These are phyloP conservation scores for Pleurotus ostreatus DNA, from an alignment of 768 basidiomycete genomes.

Conservation along the genomic window DNA sequence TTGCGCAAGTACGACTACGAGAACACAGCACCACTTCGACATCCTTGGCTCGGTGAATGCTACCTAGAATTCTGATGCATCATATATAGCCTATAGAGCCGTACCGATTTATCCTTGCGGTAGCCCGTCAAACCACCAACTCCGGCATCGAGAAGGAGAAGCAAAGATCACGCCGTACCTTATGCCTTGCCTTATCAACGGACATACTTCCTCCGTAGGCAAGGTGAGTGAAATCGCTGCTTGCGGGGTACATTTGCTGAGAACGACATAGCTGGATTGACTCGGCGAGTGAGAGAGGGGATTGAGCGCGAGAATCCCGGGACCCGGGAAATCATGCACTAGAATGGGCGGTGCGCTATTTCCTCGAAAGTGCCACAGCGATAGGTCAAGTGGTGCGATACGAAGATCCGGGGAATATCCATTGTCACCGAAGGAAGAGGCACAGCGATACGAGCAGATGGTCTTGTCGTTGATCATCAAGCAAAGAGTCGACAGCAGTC, in stretches of 20 bases:
- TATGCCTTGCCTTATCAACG: background rate
- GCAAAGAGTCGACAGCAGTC: background rate
- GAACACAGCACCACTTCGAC: background rate
- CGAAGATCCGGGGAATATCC: conserved; percentile 3
- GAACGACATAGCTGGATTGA: background rate
- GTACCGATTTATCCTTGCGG: background rate
- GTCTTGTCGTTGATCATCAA: background rate
- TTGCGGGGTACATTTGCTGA: background rate
- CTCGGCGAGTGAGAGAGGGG: background rate
- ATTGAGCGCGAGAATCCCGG: background rate
- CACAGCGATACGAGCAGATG: background rate
- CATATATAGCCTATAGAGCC: background rate
- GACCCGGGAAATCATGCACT: background rate
- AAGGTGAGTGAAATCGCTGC: background rate
- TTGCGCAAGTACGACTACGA: background rate
- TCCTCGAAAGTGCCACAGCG: no score
- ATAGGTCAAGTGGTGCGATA: background rate
- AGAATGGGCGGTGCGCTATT: background rate
- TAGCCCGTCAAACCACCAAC: background rate
- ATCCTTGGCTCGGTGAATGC: conserved; percentile 5
- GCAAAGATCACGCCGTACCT: background rate
- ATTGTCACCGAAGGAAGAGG: background rate
- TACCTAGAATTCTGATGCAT: conserved; percentile 4
- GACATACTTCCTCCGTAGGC: background rate
- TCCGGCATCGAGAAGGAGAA: background rate